A percentile compares a stretch with the other conserved stretches of the same genome.
Conservation (phyloP, 192 early-diverging fungal species). For the Linnemannia zychae region DNA sequence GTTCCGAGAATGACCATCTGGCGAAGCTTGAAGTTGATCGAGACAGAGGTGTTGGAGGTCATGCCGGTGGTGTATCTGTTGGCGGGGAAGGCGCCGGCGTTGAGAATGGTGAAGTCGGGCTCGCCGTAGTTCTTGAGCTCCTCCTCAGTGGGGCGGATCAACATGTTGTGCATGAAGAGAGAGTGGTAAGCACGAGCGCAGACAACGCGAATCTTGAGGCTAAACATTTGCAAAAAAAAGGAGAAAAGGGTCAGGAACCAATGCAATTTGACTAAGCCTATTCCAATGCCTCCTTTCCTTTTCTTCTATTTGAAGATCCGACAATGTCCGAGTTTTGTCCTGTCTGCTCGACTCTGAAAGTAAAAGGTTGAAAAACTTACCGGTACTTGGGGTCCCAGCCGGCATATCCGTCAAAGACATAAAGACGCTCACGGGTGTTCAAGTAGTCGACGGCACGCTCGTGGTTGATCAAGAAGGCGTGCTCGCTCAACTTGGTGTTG, state of each 20-base stretch:
- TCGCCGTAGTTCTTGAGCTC: conserved; percentile 94
- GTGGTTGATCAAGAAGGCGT: conserved; percentile 95
- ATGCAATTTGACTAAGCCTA: not conserved
- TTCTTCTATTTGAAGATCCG: conserved; percentile 2
- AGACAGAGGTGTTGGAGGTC: conserved; percentile 93
- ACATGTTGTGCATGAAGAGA: conserved; percentile 99
- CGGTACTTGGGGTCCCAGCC: conserved; percentile 99
- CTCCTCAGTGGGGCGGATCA: conserved; percentile 93
- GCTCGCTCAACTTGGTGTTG: conserved; percentile 89
- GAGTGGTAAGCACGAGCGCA: conserved; percentile 96
- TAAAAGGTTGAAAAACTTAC: conserved; percentile 28
- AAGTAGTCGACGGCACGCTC: conserved; percentile 97
- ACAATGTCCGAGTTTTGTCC: not conserved
- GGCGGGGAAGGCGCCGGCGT: conserved; percentile 94
- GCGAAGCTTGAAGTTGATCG: conserved; percentile 92
- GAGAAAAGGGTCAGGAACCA: not conserved
- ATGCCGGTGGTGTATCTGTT: conserved; percentile 95
- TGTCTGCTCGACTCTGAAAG: not conserved
- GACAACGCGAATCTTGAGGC: conserved; percentile 95
- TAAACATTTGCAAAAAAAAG: conserved; percentile 1
- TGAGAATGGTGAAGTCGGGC: conserved; percentile 98
- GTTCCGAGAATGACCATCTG: conserved; percentile 99
- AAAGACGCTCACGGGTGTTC: conserved; percentile 93
- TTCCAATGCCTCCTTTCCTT: not conserved
- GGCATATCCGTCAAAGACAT: conserved; percentile 97